phyloP scores from a whole-genome alignment of 2,329 filamentous ascomycete genomes.

The Coniochaeta sp. region DNA sequence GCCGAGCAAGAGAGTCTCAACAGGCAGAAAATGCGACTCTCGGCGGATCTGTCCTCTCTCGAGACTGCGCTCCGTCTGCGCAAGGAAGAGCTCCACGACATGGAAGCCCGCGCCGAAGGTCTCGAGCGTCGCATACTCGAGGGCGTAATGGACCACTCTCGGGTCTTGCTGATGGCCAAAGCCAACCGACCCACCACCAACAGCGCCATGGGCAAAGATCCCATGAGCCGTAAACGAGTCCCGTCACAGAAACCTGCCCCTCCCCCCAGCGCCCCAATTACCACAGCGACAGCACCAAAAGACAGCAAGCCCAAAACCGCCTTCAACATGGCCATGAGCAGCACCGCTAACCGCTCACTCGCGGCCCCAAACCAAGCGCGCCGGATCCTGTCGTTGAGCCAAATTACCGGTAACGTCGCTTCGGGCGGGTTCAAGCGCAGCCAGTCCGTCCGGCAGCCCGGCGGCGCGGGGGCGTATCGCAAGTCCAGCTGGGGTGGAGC shows the following conservation, averaged over 20 bases:
- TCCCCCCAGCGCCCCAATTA: slow-evolving; percentile 7
- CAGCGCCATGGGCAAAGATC: slow-evolving; percentile 34
- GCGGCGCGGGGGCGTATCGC: slow-evolving; percentile 38
- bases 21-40: slow-evolving; percentile 70
- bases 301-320: slow-evolving; percentile 24
- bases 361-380: slow-evolving; percentile 49
- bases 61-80: slow-evolving; percentile 86
- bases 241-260: slow-evolving; percentile 32
- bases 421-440: slow-evolving; percentile 63
- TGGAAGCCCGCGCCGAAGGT: slow-evolving; percentile 82
- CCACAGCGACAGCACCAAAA: slow-evolving; percentile 9
- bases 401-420: slow-evolving; percentile 72
- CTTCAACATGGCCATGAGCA: slow-evolving; percentile 42
- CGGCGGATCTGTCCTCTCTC: slow-evolving; percentile 80
- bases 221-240: slow-evolving; percentile 52
- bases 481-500: slow-evolving; percentile 64
- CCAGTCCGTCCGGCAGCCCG: slow-evolving; percentile 65
- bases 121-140: slow-evolving; percentile 90
- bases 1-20: slow-evolving; percentile 68
- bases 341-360: slow-evolving; percentile 39
- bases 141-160: slow-evolving; percentile 92
- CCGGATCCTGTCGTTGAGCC: slow-evolving; percentile 82
- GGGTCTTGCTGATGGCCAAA: slow-evolving; percentile 76
- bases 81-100: slow-evolving; percentile 81
- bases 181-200: slow-evolving; percentile 22